Evolutionary conservation across 129 eudicot species (phyloP).

Genomic region (Chrysanthemum makinoi): DNA sequence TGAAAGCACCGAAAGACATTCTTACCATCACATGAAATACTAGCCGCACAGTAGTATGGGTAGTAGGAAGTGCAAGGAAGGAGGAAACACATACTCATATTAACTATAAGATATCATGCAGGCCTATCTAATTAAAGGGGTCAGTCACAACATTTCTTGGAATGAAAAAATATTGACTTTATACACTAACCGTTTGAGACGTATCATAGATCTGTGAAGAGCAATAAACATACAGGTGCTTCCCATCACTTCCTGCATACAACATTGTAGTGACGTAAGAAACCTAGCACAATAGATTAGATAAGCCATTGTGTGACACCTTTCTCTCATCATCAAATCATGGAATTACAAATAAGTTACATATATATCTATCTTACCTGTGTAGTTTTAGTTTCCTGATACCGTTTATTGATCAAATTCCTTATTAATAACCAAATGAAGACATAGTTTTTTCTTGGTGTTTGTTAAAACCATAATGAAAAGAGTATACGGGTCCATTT

Average conservation of each 20-base stretch:
- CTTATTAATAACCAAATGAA: background rate
- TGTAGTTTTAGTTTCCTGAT: background rate
- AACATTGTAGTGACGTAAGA: constrained; percentile 3
- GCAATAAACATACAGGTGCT: constrained; percentile 86
- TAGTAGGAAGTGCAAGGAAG: no score
- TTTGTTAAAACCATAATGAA: background rate
- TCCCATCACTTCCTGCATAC: constrained; percentile 79
- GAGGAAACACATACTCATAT: no score
- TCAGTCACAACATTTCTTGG: constrained; percentile 1
- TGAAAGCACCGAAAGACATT: constrained; percentile 27
- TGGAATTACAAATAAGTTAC: background rate
- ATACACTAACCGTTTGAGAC: constrained; percentile 68
- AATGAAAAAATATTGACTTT: background rate
- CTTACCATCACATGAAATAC: no score
- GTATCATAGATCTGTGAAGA: constrained; percentile 89
- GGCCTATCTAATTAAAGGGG: background rate
- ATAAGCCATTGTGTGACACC: background rate
- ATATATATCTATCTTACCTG: background rate
- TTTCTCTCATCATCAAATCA: background rate
- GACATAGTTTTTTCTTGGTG: background rate
- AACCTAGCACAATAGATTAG: background rate
- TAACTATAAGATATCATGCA: background rate
- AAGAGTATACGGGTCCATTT: background rate
- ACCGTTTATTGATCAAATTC: background rate
- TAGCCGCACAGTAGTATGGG: no score